Conservation (phyloP, 2,329 filamentous ascomycete genomes). For the Sporothrix brasiliensis region DNA sequence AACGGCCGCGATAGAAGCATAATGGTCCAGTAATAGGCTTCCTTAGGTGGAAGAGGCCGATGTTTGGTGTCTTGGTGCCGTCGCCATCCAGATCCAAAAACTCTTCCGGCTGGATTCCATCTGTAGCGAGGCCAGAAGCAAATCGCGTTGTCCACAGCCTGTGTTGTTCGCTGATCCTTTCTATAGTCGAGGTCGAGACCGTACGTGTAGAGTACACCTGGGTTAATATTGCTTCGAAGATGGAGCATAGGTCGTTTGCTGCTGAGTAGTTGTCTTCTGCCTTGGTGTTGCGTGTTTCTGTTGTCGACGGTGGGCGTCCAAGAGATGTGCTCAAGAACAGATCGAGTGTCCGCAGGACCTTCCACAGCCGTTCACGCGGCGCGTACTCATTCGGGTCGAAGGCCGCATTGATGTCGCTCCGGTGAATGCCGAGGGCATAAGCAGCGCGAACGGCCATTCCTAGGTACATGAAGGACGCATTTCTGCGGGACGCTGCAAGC, state of each 20-base stretch:
- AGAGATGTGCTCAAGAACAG: constrained; percentile 44
- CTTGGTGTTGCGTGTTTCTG: constrained; percentile 39
- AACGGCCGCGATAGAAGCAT: constrained; percentile 46
- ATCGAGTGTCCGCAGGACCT: constrained; percentile 42
- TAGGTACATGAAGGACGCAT: constrained; percentile 65
- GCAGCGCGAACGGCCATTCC: constrained; percentile 62
- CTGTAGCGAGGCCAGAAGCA: constrained; percentile 34
- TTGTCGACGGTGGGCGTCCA: constrained; percentile 43
- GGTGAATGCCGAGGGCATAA: constrained; percentile 59
- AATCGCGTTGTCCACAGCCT: constrained; percentile 38
- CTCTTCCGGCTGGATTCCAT: constrained; percentile 34
- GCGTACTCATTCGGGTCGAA: constrained; percentile 39
- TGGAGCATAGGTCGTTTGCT: constrained; percentile 43
- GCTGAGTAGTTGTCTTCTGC: constrained; percentile 38
- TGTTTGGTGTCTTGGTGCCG: constrained; percentile 37
- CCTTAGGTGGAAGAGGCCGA: constrained; percentile 42
- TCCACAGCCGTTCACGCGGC: constrained; percentile 43
- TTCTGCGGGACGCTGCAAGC: constrained; percentile 60
- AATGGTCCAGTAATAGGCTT: constrained; percentile 47
- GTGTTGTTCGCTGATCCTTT: constrained; percentile 40
- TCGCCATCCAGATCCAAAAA: constrained; percentile 32
- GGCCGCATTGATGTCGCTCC: constrained; percentile 38
- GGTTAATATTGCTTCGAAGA: constrained; percentile 45
- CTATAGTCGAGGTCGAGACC: constrained; percentile 39
- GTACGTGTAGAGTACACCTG: constrained; percentile 44